Evolutionary conservation across 345 rosid species (phyloP), one percentile per base, ranked within the genome.

Genomic region (Salix exigua): DNA sequence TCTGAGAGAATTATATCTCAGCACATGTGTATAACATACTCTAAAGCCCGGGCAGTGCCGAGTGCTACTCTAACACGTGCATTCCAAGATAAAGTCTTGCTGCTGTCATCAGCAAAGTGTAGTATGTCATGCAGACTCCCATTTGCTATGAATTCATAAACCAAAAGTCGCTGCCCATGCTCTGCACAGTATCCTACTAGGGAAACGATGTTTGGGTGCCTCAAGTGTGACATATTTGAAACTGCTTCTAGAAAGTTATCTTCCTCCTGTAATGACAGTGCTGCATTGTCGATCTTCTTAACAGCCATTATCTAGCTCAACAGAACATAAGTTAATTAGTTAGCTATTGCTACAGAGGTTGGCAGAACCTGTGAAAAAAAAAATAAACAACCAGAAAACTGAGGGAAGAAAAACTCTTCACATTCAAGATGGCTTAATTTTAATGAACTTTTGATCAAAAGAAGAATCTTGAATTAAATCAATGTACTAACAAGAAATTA

Each of bases 11-110:
- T 26, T 31, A 64, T 33, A 85, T 70, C 30, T 11, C 6, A 9
- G 44, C 46, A 18, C 68, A 77, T 68, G 68, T 25, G 77, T 55
- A 62, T 66, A 65, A 90, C 98, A 73, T 96, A 96, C 99, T 94
- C 99, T 84, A 96, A 85, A 82, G 99, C 97, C 73, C 97, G 90
- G 42, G 99, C 94, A 53, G 98, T 91, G 68, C 98, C 98, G 69
- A 96, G 95, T 18, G 98, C 98, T n/a, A 94, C 96, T 79, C 97
- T 86, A 78, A 94, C 99, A 69, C 99, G 98, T 12, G 91, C 97
- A 83, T 96, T 96, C 99, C 99, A 96, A 67, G 90, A 86, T 58
- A 96, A 81, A 1, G 72, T 77, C 80, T 87, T 87, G 85, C 96
- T 78, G 69, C 89, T 81, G 66, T 94, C 97, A 71, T 94, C 98